Evolutionary conservation across 1,284 basidiomycete genomes (phyloP).

Genomic region (Ganoderma meredithae): DNA sequence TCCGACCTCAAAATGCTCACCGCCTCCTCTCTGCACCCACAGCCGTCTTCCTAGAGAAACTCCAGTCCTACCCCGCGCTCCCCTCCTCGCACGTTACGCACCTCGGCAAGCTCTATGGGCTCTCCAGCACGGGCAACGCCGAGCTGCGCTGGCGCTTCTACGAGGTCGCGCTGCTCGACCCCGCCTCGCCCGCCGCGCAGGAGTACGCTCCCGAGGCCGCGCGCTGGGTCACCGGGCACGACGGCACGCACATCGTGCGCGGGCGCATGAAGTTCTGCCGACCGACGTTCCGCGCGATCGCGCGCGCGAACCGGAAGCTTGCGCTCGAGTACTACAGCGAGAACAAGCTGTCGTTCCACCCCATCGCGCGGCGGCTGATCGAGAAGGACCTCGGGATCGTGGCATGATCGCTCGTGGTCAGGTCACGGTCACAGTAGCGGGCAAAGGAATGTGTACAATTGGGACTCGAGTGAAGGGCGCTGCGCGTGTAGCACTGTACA

Average conservation of each 20-base stretch:
- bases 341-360: conserved; percentile 72
- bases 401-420: not conserved
- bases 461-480: conserved; percentile 12
- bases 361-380: conserved; percentile 76
- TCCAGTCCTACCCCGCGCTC: conserved; percentile 63
- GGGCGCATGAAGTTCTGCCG: conserved; percentile 88
- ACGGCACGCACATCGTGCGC: conserved; percentile 65
- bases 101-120: conserved; percentile 62
- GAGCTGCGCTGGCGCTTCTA: conserved; percentile 81
- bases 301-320: conserved; percentile 64
- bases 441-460: conserved; percentile 9
- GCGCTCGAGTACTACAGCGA: conserved; percentile 66
- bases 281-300: conserved; percentile 64
- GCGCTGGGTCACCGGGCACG: conserved; percentile 74
- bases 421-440: not conserved
- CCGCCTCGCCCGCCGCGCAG: conserved; percentile 56
- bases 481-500: conserved; percentile 14
- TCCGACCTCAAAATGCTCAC: not conserved
- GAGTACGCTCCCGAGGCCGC: conserved; percentile 59
- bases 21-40: conserved; percentile 15
- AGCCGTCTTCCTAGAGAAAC: conserved; percentile 81
- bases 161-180: conserved; percentile 62
- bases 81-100: conserved; percentile 61
- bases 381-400: conserved; percentile 52
- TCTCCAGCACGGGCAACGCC: conserved; percentile 65